Percentiles rank a stretch among this genome's conserved stretches.
Conservation (phyloP, 805 yeast genomes). For the Vanderwaltozyma polyspora region DNA sequence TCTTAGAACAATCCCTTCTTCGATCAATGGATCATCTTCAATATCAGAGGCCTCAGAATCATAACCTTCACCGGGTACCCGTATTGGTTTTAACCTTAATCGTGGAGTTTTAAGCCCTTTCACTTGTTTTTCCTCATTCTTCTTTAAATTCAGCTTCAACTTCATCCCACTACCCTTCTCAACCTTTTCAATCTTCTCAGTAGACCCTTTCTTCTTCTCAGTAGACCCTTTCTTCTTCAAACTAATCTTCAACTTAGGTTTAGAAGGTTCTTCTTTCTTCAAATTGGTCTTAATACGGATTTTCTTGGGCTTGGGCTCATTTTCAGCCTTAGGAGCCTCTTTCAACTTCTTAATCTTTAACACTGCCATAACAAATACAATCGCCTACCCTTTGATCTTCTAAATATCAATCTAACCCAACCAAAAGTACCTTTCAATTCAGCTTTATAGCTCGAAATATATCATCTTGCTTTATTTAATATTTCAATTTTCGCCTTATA, state of each 20-base stretch:
- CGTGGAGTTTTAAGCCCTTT: constrained; percentile 29
- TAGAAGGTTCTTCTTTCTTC: constrained; percentile 4
- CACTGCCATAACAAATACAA: constrained; percentile 17
- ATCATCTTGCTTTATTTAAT: no score
- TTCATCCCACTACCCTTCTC: constrained; percentile 9
- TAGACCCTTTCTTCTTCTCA: constrained; percentile 5
- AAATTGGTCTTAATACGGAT: constrained; percentile 15
- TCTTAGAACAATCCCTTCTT: constrained; percentile 73
- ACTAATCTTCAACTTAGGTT: constrained; percentile 15
- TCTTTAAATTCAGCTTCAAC: constrained; percentile 18
- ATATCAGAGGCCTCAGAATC: constrained; percentile 94
- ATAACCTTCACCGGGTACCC: constrained; percentile 89
- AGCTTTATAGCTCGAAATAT: no score
- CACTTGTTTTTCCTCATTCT: constrained; percentile 21
- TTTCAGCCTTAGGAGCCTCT: constrained; percentile 6
- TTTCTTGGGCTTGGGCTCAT: constrained; percentile 15
- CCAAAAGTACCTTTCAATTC: no score
- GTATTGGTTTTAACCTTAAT: constrained; percentile 43
- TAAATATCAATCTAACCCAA: no score
- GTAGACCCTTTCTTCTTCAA: constrained; percentile 8
- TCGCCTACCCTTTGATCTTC: no score
- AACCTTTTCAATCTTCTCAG: not conserved
- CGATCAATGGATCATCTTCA: constrained; percentile 88
- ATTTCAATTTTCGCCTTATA: no score
- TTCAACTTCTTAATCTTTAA: constrained; percentile 22